Base-by-base conservation (phyloP, 2,329 filamentous ascomycete species). In the Scedosporium minutisporum region DNA sequence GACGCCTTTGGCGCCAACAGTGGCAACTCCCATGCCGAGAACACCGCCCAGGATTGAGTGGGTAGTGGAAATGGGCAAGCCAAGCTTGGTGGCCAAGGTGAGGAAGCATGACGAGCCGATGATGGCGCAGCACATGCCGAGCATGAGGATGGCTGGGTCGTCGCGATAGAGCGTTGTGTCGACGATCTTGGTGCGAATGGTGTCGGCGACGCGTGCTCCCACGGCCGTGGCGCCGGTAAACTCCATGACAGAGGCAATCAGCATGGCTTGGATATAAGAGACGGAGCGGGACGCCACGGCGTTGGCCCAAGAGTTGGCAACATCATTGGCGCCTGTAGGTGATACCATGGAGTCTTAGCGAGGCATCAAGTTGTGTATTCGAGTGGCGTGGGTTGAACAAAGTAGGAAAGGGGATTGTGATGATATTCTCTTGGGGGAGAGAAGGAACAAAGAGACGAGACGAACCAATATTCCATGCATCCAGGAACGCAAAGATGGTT, bases 241-340 rank as follows among this genome's bases (percentile, higher is more conserved):
- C 72, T 88, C 85, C 76, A 86, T 84, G 65, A 87, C 69, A 55
- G 80, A 78, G 42, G 81, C 83, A 33, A 84, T 73, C 9, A 80
- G 66, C 82, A 85, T 84, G 66, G 82, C 85, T 71, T 87, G 83
- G 62, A 81, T 65, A 71, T 87, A 83, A 23, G 82, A 80, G 55
- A 88, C 73, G 63, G 87, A 89, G 46, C 87, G 79, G 4, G 87
- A 89, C 1, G 86, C 88, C 63, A 90, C 88, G 66, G 84, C 87
- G 27, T 86, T 89, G 14, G 87, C 87, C 84, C 86, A 91, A 1
- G 87, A 83, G 77, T 90, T 91, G 73, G 88, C 87, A 64, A 90
- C 87, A 87, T 90, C 88, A 75, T 86, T 78, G 71, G 70, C 74
- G 67, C 75, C 76, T 73, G n/a, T 9, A 29, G 21, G 6, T 14